Evolutionary conservation across 768 basidiomycete genomes (phyloP).

Genomic region (Polyporus arcularius): DNA sequence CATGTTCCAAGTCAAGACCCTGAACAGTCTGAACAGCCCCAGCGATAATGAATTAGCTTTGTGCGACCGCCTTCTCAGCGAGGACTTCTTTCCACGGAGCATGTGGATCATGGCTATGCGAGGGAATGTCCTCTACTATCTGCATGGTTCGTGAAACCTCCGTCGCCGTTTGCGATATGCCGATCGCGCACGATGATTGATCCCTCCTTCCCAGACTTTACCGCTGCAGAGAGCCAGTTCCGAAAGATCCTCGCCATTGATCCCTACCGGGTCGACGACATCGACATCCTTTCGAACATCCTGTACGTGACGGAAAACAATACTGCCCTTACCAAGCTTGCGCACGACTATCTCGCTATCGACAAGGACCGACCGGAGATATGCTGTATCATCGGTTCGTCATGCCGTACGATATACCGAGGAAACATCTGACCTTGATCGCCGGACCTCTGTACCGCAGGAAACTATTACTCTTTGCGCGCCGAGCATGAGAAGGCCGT

Average conservation of each 20-base stretch:
- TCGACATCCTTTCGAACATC: constrained; percentile 96
- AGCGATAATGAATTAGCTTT: constrained; percentile 82
- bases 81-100: constrained; percentile 77
- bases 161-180: not conserved
- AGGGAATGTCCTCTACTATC: constrained; percentile 86
- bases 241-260: constrained; percentile 78
- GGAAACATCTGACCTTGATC: not conserved
- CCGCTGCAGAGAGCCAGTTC: constrained; percentile 82
- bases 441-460: constrained; percentile 41
- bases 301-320: constrained; percentile 92
- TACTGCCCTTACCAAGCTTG: constrained; percentile 85
- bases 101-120: constrained; percentile 85
- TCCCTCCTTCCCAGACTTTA: constrained; percentile 64
- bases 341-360: constrained; percentile 85
- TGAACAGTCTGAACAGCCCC: constrained; percentile 88
- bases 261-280: constrained; percentile 89
- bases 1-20: constrained; percentile 85
- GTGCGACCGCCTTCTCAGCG: constrained; percentile 74
- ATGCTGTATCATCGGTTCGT: constrained; percentile 90
- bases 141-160: constrained; percentile 64
- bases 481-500: constrained; percentile 96
- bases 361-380: constrained; percentile 96
- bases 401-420: not conserved
- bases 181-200: not conserved
- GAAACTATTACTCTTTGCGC: constrained; percentile 95